These are phyloP conservation scores for Limonium bicolor DNA, from an alignment of 148 eudicot genomes.

Conservation along the genomic window DNA sequence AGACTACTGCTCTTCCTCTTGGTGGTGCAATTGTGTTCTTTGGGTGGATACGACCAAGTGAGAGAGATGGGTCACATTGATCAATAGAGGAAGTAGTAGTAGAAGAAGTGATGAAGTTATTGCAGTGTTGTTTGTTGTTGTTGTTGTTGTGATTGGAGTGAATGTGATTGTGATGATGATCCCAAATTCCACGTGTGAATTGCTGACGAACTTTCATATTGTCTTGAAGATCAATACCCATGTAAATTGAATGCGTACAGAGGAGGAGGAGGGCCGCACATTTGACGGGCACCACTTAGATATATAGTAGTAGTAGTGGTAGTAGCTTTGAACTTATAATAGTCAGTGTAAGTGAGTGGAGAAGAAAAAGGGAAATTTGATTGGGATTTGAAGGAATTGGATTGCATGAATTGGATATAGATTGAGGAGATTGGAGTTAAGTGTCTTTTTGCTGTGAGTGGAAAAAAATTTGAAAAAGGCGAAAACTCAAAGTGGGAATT, in stretches of 20 bases:
- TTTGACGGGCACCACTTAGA: background rate
- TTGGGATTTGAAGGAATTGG: too few relatives aligned
- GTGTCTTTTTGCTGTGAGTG: too few relatives aligned
- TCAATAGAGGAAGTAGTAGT: too few relatives aligned
- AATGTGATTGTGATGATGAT: constrained; percentile 9
- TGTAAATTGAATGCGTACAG: background rate
- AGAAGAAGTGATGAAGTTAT: constrained; percentile 17
- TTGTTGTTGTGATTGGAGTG: background rate
- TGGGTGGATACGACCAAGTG: constrained; percentile 72
- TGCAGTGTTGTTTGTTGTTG: constrained; percentile 13
- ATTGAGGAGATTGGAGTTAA: too few relatives aligned
- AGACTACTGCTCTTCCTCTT: too few relatives aligned
- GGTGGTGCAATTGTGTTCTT: too few relatives aligned
- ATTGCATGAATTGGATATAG: too few relatives aligned
- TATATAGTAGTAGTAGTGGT: background rate
- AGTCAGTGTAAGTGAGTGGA: too few relatives aligned
- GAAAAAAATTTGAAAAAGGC: too few relatives aligned
- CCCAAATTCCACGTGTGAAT: constrained; percentile 75
- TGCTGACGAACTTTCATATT: constrained; percentile 75
- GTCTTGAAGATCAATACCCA: background rate
- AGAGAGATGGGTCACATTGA: too few relatives aligned
- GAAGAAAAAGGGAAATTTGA: too few relatives aligned
- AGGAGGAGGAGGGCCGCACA: too few relatives aligned
- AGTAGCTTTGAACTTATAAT: constrained; percentile 1
- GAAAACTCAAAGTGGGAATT: constrained; percentile 3